Conservation (phyloP, 306 rosid species). For the Sesbania bispinosa region DNA sequence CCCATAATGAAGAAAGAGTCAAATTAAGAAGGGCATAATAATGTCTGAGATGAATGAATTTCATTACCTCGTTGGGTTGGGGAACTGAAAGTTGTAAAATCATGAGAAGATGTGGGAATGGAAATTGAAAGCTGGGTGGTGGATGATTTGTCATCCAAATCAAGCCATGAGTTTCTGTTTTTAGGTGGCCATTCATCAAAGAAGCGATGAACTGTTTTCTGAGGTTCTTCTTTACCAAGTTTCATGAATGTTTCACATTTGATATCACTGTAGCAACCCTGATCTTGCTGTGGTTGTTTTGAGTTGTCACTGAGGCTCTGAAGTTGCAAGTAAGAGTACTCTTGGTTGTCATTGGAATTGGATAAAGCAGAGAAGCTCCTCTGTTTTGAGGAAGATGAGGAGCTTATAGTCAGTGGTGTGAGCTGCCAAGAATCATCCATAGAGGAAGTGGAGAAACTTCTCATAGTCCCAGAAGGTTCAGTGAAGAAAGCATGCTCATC, state of each 20-base stretch:
- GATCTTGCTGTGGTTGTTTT: constrained; percentile 44
- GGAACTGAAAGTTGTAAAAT: constrained; percentile 61
- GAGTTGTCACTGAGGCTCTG: constrained; percentile 38
- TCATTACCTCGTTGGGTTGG: constrained; percentile 45
- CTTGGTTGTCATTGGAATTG: constrained; percentile 31
- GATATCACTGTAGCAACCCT: constrained; percentile 29
- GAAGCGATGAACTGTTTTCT: constrained; percentile 85
- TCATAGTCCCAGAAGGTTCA: constrained; percentile 75
- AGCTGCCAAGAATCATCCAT: constrained; percentile 78
- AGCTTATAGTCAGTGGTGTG: constrained; percentile 79
- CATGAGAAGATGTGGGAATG: constrained; percentile 67
- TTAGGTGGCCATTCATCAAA: constrained; percentile 89
- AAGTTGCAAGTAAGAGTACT: constrained; percentile 69
- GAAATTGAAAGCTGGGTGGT: constrained; percentile 87
- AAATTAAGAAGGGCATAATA: too few species aligned
- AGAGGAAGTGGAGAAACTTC: constrained; percentile 74
- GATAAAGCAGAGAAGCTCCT: constrained; percentile 57
- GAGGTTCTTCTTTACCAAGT: constrained; percentile 59
- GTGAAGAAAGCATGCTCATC: constrained; percentile 89
- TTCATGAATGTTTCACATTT: constrained; percentile 27
- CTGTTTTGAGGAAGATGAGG: constrained; percentile 60
- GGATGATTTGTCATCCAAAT: constrained; percentile 79
- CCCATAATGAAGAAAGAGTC: neutral
- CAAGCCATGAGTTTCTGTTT: constrained; percentile 72
- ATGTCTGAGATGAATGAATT: neutral